A percentile compares a stretch with the other conserved stretches of the same genome.
These are phyloP conservation scores for Saccharomyces kudriavzevii DNA, from an alignment of 805 yeast species.

Conservation along the genomic window DNA sequence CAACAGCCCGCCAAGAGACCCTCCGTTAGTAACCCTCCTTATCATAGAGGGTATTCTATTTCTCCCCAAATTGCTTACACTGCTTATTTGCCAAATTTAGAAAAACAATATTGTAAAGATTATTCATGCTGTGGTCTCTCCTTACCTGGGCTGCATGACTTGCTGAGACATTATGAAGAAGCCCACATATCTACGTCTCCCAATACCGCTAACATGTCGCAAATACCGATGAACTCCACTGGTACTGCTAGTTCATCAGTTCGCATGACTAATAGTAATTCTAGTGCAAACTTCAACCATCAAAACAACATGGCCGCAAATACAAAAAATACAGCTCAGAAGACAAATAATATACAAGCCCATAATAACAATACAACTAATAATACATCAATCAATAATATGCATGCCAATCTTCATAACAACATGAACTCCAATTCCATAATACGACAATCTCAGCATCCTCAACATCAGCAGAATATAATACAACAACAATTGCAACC, in stretches of 20 bases:
- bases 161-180: slow-evolving; percentile 91
- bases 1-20: background rate
- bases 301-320: slow-evolving; percentile 1
- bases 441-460: slow-evolving; percentile 1
- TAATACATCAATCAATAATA: background rate
- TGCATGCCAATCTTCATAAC: background rate
- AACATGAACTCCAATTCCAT: background rate
- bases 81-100: slow-evolving; percentile 83
- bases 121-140: slow-evolving; percentile 92
- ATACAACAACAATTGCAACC: slow-evolving; percentile 12
- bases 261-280: slow-evolving; percentile 9
- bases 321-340: background rate
- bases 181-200: slow-evolving; percentile 71
- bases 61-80: slow-evolving; percentile 61
- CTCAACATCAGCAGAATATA: slow-evolving; percentile 9
- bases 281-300: slow-evolving; percentile 14
- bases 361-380: background rate
- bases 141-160: slow-evolving; percentile 87
- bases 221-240: slow-evolving; percentile 5
- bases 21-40: slow-evolving; percentile 9
- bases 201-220: slow-evolving; percentile 23
- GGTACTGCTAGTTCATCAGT: background rate
- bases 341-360: background rate
- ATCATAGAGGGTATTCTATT: slow-evolving; percentile 8
- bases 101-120: slow-evolving; percentile 93